phyloP scores from a whole-genome alignment of 2,329 filamentous ascomycete genomes.

The Cladosporium sp. region DNA sequence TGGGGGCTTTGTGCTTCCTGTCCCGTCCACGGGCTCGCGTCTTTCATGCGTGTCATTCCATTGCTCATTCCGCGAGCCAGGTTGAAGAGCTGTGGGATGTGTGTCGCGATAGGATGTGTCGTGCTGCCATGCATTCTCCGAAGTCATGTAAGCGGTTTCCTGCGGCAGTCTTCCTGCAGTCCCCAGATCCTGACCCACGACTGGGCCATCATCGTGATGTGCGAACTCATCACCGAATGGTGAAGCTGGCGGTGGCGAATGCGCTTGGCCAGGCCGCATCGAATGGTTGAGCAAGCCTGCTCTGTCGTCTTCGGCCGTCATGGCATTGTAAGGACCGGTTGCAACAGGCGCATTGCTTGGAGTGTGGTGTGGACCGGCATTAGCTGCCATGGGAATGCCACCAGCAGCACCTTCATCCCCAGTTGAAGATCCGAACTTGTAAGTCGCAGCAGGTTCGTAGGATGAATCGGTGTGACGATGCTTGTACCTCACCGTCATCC shows the following conservation, averaged over 20 bases:
- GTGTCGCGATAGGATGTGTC: not conserved
- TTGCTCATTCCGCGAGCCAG: not conserved
- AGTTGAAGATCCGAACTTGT: slow-evolving; percentile 1
- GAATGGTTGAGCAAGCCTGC: slow-evolving; percentile 25
- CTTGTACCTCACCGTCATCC: slow-evolving; percentile 72
- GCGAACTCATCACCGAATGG: slow-evolving; percentile 10
- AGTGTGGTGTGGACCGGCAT: not conserved
- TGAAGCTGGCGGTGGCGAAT: not conserved
- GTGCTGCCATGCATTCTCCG: not conserved
- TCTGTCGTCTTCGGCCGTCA: slow-evolving; percentile 24
- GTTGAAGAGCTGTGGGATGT: not conserved
- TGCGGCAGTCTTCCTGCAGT: not conserved
- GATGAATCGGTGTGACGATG: slow-evolving; percentile 45
- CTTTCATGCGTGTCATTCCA: not conserved
- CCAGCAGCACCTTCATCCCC: not conserved
- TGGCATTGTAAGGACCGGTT: not conserved
- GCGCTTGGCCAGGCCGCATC: slow-evolving; percentile 7
- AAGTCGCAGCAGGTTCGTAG: slow-evolving; percentile 31
- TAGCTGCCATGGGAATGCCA: not conserved
- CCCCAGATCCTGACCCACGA: not conserved
- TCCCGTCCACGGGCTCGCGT: not conserved
- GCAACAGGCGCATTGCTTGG: not conserved
- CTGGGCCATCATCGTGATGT: slow-evolving; percentile 2
- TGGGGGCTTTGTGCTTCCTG: not conserved
- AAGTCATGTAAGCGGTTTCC: not conserved